Evolutionary conservation across 352 stramenopile species (phyloP), one percentile per base, ranked within the genome.

Genomic region (Elongisporangium undulatum): DNA sequence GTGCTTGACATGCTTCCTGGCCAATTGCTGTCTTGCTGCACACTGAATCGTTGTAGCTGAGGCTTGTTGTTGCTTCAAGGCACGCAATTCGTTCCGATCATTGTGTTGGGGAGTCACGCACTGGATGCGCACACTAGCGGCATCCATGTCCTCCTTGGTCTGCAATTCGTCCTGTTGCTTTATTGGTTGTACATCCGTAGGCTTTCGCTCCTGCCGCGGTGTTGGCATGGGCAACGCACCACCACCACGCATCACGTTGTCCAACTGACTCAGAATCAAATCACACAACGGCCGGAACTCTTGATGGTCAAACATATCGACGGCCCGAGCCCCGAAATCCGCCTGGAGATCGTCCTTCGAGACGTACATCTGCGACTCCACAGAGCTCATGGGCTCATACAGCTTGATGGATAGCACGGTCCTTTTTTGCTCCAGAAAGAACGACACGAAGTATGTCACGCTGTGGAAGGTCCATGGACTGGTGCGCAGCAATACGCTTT

Each of bases 391-490:
- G 29, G 79, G 79, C 67, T 92, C 79, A 65, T 88, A 90, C 53
- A 90, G 69, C 60, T 92, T 89, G 68, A 92, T 77, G 24, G 76
- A 80, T n/a, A 90, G 68, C 53, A 58, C 49, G 16, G 68, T 21
- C 7, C 67, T 71, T 7, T 67, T 62, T 15, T 69, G 51, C 34
- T 83, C 71, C 16, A 90, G 59, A 58, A 88, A 89, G 56, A 92
- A 90, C n/a, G 79, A 89, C n/a, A 90, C 82, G 54, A 88, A 89
- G 56, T 92, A 92, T 20, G 78, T 83, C 51, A 90, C 74, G 16
- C 71, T 68, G 29, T 71, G 74, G 62, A 87, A 85, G 10, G 67
- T 87, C 82, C 82, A 92, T 24, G 79, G 74, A 64, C 79, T 86
- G 22, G 78, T 89, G 4, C 77, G 74, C 24, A 92, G 51, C 29